Conservation (phyloP, 495 filamentous ascomycete species). For the Neurospora sp. region DNA sequence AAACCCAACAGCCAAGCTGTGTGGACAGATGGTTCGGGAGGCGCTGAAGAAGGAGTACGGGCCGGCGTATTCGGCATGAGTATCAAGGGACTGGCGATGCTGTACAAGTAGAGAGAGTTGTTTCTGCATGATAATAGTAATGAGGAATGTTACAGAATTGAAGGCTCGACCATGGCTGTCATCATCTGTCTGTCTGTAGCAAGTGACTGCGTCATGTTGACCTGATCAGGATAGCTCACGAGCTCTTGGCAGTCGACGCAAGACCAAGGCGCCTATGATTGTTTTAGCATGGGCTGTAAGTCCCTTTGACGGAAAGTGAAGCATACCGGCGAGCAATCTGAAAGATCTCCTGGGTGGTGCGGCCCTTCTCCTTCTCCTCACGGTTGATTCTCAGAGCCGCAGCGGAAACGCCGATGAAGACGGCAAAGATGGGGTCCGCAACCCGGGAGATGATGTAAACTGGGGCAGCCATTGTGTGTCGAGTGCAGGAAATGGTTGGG, state of each 20-base stretch:
- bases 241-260: conserved; percentile 5
- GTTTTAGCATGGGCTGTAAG: background rate
- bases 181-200: background rate
- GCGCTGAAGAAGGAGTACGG: conserved; percentile 70
- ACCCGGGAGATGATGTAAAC: conserved; percentile 53
- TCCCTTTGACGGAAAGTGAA: background rate
- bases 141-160: background rate
- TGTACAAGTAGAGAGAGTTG: background rate
- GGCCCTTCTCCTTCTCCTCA: conserved; percentile 67
- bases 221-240: conserved; percentile 2
- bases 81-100: background rate
- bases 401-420: conserved; percentile 61
- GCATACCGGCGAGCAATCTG: conserved; percentile 38
- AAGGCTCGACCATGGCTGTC: background rate
- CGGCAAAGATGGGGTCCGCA: conserved; percentile 78
- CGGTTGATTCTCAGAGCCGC: conserved; percentile 64
- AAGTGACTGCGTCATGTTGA: background rate
- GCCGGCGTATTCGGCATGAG: conserved; percentile 23
- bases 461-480: conserved; percentile 36
- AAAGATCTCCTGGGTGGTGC: conserved; percentile 39
- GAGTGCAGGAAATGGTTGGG: background rate
- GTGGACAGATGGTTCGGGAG: conserved; percentile 77
- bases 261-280: conserved; percentile 19
- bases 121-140: background rate
- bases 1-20: conserved; percentile 84